phyloP scores from a whole-genome alignment of 139 green algal species.

The Chlorella vulgaris region DNA sequence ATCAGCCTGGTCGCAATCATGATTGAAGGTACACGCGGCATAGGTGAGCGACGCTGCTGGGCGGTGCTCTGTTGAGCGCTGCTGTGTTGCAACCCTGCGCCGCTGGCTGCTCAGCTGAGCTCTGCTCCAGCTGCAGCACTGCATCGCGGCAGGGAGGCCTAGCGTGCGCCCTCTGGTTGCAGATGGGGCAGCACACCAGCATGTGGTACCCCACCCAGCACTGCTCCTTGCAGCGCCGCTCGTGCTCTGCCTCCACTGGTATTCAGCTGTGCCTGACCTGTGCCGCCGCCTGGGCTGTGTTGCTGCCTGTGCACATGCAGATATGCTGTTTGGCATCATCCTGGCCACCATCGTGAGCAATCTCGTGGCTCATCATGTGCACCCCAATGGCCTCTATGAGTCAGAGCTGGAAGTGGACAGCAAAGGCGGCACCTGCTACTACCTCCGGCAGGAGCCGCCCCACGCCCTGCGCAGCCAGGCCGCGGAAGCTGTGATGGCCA shows the following conservation, averaged over 20 bases:
- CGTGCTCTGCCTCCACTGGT: no score
- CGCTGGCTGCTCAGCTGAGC: no score
- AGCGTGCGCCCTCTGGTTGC: no score
- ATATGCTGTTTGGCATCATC: conserved; percentile 89
- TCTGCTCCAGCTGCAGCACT: no score
- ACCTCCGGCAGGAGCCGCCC: conserved; percentile 69
- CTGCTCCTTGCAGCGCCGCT: no score
- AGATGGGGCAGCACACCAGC: no score
- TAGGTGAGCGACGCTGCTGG: conserved; percentile 10
- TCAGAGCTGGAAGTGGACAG: conserved; percentile 88
- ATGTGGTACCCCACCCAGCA: no score
- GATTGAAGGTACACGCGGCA: conserved; percentile 67
- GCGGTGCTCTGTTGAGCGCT: neutral
- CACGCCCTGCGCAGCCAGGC: conserved; percentile 62
- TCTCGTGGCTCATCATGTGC: conserved; percentile 78
- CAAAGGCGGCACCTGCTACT: conserved; percentile 47
- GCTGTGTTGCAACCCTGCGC: neutral
- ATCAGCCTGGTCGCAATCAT: conserved; percentile 92
- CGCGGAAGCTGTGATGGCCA: conserved; percentile 71
- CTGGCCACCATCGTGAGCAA: conserved; percentile 76
- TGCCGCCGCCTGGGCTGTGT: neutral
- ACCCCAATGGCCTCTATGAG: conserved; percentile 90
- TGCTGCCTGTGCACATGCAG: no score
- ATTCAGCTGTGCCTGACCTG: no score
- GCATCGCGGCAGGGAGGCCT: no score